These are phyloP conservation scores for Lasiodiplodia sp. DNA, from an alignment of 2,329 filamentous ascomycete species.

Conservation along the genomic window DNA sequence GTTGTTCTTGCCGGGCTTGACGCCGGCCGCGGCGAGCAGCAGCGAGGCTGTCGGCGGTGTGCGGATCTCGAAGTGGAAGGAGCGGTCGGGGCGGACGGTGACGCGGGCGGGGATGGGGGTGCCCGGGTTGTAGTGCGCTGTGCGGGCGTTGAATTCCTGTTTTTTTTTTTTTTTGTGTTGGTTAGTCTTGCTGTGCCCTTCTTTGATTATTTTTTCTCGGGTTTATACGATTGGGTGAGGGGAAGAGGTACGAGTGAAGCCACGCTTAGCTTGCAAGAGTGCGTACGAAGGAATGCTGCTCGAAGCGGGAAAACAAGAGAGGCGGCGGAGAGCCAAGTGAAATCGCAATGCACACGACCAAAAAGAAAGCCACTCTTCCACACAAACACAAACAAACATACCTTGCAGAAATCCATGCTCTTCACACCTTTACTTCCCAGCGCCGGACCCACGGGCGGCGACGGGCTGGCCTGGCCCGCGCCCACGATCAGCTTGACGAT, in stretches of 20 bases:
- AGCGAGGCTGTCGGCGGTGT: conserved; percentile 95
- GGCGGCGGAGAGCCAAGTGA: not conserved
- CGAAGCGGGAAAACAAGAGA: not conserved
- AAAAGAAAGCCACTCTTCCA: not conserved
- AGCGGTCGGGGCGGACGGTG: conserved; percentile 89
- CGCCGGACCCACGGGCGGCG: conserved; percentile 94
- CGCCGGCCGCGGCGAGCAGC: conserved; percentile 81
- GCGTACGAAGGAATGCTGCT: not conserved
- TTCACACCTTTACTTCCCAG: conserved; percentile 98
- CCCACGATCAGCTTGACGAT: conserved; percentile 98
- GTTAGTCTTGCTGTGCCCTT: not conserved
- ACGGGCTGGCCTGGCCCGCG: conserved; percentile 91
- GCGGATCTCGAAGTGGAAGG: conserved; percentile 90
- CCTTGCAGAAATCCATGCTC: conserved; percentile 99
- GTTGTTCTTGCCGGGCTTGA: conserved; percentile 74
- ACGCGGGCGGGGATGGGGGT: conserved; percentile 91
- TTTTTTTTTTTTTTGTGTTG: too few relatives aligned
- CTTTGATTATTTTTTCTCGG: not conserved
- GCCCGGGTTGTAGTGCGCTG: conserved; percentile 80
- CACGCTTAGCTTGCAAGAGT: too few relatives aligned
- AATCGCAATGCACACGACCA: not conserved
- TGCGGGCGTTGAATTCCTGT: conserved; percentile 96
- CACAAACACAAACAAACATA: conserved; percentile 48
- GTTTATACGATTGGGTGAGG: not conserved
- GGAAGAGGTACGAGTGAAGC: not conserved